Evolutionary conservation across 495 filamentous ascomycete genomes (phyloP).

Genomic region (Lasiosphaeria hispida): DNA sequence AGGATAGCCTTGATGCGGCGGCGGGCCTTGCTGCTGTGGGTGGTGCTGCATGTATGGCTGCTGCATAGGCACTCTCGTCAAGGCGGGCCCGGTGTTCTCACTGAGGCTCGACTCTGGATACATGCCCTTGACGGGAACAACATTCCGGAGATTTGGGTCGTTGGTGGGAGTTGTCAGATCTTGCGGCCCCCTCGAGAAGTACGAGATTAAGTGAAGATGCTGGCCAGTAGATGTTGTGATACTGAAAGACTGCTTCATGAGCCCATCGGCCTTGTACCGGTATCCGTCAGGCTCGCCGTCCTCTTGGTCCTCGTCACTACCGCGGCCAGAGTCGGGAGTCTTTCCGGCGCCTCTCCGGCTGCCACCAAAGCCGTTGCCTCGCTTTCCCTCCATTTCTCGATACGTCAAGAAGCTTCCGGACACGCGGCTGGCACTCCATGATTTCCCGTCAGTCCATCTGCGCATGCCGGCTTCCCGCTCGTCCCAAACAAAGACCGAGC

Average conservation of each 20-base stretch:
- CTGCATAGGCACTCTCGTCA: slow-evolving; percentile 50
- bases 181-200: slow-evolving; percentile 76
- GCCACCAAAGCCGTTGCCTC: slow-evolving; percentile 55
- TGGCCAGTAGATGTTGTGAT: slow-evolving; percentile 88
- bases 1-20: slow-evolving; percentile 35
- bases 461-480: slow-evolving; percentile 98
- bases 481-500: slow-evolving; percentile 98
- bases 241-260: slow-evolving; percentile 99
- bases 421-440: slow-evolving; percentile 96
- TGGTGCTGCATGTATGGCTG: slow-evolving; percentile 35
- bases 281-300: slow-evolving; percentile 94
- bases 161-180: slow-evolving; percentile 74
- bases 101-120: slow-evolving; percentile 97
- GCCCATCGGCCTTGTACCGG: slow-evolving; percentile 91
- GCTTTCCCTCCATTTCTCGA: slow-evolving; percentile 97
- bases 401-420: slow-evolving; percentile 98
- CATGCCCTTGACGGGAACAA: slow-evolving; percentile 83
- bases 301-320: slow-evolving; percentile 76
- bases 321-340: slow-evolving; percentile 74
- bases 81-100: slow-evolving; percentile 59
- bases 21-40: slow-evolving; percentile 49
- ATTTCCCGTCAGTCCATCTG: slow-evolving; percentile 97
- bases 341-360: slow-evolving; percentile 60
- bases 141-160: slow-evolving; percentile 77
- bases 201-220: slow-evolving; percentile 95